A percentile compares a stretch with the other conserved stretches of the same genome.
Evolutionary conservation across 73 alveolate species (phyloP).

Genomic region (Paramecium pentaurelia): DNA sequence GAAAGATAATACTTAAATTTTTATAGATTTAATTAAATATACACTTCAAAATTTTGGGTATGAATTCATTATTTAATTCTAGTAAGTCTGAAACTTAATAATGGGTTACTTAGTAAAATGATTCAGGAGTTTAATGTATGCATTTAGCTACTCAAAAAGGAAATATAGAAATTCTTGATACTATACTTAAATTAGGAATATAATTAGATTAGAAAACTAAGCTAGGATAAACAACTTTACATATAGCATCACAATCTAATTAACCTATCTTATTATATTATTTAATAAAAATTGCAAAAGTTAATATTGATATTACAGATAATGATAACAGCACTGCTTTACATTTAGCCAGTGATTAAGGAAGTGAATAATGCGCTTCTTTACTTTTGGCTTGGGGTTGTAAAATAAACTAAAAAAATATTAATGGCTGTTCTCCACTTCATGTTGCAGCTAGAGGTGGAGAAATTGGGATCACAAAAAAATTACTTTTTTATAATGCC

Average conservation of each 20-base stretch:
- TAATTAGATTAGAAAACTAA: constrained; percentile 2
- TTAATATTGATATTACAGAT: constrained; percentile 68
- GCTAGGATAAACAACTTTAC: constrained; percentile 69
- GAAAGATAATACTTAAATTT: neutral
- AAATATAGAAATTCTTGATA: neutral
- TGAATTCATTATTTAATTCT: neutral
- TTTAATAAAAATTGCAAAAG: constrained; percentile 60
- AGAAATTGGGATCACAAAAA: neutral
- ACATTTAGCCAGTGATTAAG: constrained; percentile 83
- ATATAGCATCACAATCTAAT: constrained; percentile 83
- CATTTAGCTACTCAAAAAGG: constrained; percentile 12
- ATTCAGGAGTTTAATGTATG: neutral
- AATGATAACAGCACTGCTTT: constrained; percentile 69
- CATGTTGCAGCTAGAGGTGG: constrained; percentile 73
- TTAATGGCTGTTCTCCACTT: constrained; percentile 82
- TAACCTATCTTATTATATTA: constrained; percentile 70
- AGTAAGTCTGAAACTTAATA: neutral
- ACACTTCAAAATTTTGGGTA: neutral
- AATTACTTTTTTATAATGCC: neutral
- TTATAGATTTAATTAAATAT: neutral
- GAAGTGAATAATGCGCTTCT: constrained; percentile 72
- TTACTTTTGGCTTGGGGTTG: constrained; percentile 75
- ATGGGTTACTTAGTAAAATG: neutral
- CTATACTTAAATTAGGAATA: neutral
- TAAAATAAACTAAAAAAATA: constrained; percentile 65